Evolutionary conservation across 768 basidiomycete species (phyloP).

Genomic region (Amylocystis lapponica): DNA sequence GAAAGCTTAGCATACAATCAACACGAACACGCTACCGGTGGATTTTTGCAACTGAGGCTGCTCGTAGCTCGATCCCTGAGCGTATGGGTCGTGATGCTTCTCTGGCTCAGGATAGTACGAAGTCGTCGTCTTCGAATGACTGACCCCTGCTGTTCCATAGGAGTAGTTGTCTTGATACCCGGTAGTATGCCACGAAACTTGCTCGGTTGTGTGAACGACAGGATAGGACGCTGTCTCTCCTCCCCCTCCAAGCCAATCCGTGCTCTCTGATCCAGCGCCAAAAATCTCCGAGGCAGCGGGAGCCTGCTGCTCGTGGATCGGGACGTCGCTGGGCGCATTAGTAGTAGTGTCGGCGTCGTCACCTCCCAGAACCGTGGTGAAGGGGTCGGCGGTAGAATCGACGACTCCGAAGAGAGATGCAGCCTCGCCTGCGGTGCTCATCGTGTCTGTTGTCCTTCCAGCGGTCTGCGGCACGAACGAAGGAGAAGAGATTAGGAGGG

Average conservation of each 20-base stretch:
- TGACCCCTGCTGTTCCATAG: too few relatives aligned
- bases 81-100: too few relatives aligned
- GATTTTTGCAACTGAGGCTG: too few relatives aligned
- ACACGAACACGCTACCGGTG: too few relatives aligned
- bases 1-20: too few relatives aligned
- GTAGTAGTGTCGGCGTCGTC: constrained; percentile 8
- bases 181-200: too few relatives aligned
- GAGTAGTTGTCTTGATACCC: too few relatives aligned
- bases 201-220: too few relatives aligned
- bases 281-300: constrained; percentile 19
- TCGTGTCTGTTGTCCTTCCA: constrained; percentile 20
- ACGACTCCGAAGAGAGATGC: constrained; percentile 74
- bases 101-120: too few relatives aligned
- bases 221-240: too few relatives aligned
- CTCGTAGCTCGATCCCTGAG: too few relatives aligned
- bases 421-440: constrained; percentile 71
- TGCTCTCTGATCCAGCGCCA: constrained; percentile 11
- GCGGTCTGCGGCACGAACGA: constrained; percentile 2
- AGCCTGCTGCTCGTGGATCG: constrained; percentile 4
- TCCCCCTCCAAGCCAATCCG: constrained; percentile 1
- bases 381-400: constrained; percentile 42
- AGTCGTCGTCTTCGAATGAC: too few relatives aligned
- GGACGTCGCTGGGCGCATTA: constrained; percentile 4
- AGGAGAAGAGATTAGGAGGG: constrained; percentile 12
- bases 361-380: constrained; percentile 23